Conservation (phyloP, 495 filamentous ascomycete species). For the Xanthoparmelia taractica region DNA sequence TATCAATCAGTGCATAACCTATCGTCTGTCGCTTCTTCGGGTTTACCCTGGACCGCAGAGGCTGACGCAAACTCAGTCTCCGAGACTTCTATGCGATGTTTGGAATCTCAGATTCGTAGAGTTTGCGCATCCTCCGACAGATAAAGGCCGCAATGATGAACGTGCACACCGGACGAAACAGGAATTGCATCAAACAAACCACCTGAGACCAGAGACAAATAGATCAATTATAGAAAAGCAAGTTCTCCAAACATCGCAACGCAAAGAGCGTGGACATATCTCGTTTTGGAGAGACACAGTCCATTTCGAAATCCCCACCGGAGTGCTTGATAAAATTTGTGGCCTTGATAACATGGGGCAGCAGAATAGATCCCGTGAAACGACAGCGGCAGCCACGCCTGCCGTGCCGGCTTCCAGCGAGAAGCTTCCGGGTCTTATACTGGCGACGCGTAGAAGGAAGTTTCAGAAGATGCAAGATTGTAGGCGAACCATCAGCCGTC, state of each 20-base stretch:
- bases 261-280: not conserved
- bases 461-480: constrained; percentile 3
- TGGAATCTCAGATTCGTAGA: not conserved
- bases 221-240: not conserved
- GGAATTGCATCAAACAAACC: not conserved
- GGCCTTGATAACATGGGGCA: not conserved
- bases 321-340: not conserved
- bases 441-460: not conserved
- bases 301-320: not conserved
- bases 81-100: not conserved
- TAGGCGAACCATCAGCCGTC: not conserved
- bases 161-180: not conserved
- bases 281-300: not conserved
- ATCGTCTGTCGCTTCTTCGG: constrained; percentile 17
- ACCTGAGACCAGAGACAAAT: not conserved
- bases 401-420: not conserved
- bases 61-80: constrained; percentile 11
- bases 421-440: not conserved
- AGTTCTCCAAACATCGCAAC: not conserved
- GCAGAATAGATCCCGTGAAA: not conserved
- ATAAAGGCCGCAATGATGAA: not conserved
- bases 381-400: not conserved
- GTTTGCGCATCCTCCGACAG: not conserved
- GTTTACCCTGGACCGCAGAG: not conserved
- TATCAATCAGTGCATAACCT: constrained; percentile 1